Evolutionary conservation across 2,329 filamentous ascomycete species (phyloP), one percentile per base, ranked within the genome.

Genomic region (Emydomyces testavorans): DNA sequence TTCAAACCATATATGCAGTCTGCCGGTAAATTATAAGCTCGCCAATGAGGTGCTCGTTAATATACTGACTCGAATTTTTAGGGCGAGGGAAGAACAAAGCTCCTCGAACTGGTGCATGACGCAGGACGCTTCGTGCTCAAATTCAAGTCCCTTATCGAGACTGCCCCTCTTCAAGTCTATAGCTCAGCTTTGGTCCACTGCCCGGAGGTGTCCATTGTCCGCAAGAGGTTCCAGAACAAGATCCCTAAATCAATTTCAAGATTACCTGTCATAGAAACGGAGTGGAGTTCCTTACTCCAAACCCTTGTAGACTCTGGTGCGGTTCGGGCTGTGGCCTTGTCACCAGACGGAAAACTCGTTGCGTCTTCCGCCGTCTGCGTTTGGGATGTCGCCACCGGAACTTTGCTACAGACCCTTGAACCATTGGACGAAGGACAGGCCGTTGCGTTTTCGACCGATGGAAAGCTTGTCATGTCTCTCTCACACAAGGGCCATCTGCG

Each of bases 321-420:
- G 16, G 35, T 50, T 41, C 15, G 16, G 18, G 32, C 48, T 10
- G 35, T 52, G 13, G 43, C 26, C n/a, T 52, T 52, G 44, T 52
- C 48, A 20, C 39, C 39, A n/a, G 39, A 50, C 13, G 29, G 44
- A 24, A 28, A 21, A 23, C 32, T 50, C 6, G 24, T 52, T 24
- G 48, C 44, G 20, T 52, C 50, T 2, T n/a, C 37, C 35, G 57
- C 48, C 4, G 32, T 56, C n/a, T 38, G 48, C 43, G 45, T 58
- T 18, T 48, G 46, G 46, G 37, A 42, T 41, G 4, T 24, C 34
- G 20, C 8, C 1, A 51, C 51, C 5, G 51, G 54, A 23, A 24
- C 15, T 6, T 5, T 40, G 8, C 15, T 18, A 15, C 50, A 53
- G 36, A 57, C 40, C 15, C 52, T 58, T 15, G 35, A 53, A 21